Conservation (phyloP, 2,329 filamentous ascomycete species). For the Nigrospora sphaerica region DNA sequence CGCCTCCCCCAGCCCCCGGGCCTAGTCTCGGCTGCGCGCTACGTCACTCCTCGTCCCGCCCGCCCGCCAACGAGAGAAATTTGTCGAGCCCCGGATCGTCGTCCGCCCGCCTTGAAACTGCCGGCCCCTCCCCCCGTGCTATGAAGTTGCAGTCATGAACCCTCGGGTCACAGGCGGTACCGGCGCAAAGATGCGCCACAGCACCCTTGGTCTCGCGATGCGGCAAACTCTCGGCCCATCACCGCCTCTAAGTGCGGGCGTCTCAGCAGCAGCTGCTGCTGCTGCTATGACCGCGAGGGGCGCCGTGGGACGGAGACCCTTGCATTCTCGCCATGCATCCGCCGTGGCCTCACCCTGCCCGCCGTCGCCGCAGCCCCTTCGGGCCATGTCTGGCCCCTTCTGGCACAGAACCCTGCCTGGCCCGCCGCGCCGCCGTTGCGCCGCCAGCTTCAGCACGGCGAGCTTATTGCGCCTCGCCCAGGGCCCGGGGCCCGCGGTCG, state of each 20-base stretch:
- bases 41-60: no score
- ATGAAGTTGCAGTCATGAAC: no score
- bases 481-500: not conserved
- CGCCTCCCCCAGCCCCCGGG: no score
- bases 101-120: no score
- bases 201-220: not conserved
- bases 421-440: not conserved
- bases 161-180: not conserved
- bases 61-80: no score
- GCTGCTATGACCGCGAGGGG: not conserved
- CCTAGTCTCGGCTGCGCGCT: no score
- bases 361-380: not conserved
- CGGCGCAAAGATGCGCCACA: conserved; percentile 1
- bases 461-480: not conserved
- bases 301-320: not conserved
- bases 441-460: not conserved
- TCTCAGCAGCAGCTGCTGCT: not conserved
- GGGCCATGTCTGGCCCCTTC: not conserved
- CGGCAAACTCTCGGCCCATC: not conserved
- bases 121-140: no score
- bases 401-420: not conserved
- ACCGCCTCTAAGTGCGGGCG: not conserved
- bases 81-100: no score
- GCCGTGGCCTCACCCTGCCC: not conserved
- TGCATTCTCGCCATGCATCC: not conserved